A percentile compares a stretch with the other conserved stretches of the same genome.
Evolutionary conservation across 495 filamentous ascomycete species (phyloP).

Genomic region (Halenospora varia): DNA sequence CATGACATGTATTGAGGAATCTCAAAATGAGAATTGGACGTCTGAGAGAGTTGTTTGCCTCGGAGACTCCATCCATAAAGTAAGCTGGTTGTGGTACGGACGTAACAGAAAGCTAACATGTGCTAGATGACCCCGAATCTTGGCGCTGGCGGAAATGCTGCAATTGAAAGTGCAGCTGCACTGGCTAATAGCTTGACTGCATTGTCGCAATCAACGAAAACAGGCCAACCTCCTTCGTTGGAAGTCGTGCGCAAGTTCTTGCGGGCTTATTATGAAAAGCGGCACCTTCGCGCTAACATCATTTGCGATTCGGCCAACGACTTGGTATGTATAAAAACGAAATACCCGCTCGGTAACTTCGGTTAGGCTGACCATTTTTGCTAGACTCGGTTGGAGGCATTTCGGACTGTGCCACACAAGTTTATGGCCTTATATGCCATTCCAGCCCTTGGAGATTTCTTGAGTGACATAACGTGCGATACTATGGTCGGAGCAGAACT

Average conservation of each 20-base stretch:
- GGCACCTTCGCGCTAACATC: constrained; percentile 14
- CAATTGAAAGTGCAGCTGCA: constrained; percentile 38
- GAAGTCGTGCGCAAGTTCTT: constrained; percentile 20
- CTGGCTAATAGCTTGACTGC: constrained; percentile 39
- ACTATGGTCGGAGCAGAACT: constrained; percentile 2
- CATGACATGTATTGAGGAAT: constrained; percentile 38
- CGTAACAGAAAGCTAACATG: background rate
- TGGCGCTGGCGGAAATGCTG: constrained; percentile 37
- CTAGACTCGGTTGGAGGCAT: constrained; percentile 16
- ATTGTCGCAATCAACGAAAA: no score
- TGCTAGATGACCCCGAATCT: constrained; percentile 31
- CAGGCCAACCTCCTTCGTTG: constrained; percentile 8
- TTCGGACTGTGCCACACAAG: constrained; percentile 14
- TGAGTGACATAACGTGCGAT: constrained; percentile 3
- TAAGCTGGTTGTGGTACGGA: constrained; percentile 6
- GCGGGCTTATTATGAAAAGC: constrained; percentile 20
- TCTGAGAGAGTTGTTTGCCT: constrained; percentile 36
- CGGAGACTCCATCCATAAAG: constrained; percentile 42
- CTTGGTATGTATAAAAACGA: no score
- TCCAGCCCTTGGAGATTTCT: constrained; percentile 12
- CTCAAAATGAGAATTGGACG: constrained; percentile 33
- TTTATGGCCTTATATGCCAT: constrained; percentile 20
- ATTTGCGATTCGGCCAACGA: constrained; percentile 21
- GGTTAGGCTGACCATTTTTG: no score
- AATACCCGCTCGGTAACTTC: no score